Conservation (phyloP, 1,284 basidiomycete species). For the Ganoderma sinense region DNA sequence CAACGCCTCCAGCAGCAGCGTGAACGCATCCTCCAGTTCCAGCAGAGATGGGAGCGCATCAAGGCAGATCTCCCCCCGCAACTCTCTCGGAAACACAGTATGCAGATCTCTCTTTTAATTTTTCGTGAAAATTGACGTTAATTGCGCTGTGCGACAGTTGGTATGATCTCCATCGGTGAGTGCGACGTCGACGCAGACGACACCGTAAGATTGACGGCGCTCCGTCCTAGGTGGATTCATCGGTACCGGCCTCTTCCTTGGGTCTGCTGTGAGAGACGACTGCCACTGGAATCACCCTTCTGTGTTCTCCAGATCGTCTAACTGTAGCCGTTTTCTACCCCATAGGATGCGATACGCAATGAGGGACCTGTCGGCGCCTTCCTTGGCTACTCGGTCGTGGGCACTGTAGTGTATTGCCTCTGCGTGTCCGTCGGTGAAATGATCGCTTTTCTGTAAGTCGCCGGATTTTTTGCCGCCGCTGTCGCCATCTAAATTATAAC, state of each 20-base stretch:
- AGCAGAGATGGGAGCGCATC: conserved; percentile 37
- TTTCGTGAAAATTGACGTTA: not conserved
- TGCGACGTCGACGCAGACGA: not conserved
- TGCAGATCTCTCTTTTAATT: conserved; percentile 5
- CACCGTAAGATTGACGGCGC: not conserved
- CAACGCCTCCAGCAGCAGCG: conserved; percentile 26
- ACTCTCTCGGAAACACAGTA: conserved; percentile 39
- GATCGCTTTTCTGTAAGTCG: conserved; percentile 41
- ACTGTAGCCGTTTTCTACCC: conserved; percentile 35
- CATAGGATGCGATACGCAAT: conserved; percentile 60
- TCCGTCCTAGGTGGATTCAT: conserved; percentile 49
- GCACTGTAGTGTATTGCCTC: conserved; percentile 50
- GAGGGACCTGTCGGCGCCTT: conserved; percentile 71
- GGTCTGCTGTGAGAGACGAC: conserved; percentile 32
- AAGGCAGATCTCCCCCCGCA: conserved; percentile 41
- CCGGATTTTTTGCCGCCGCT: too few species aligned
- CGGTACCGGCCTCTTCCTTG: conserved; percentile 57
- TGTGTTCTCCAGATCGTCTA: not conserved
- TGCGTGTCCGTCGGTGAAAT: conserved; percentile 43
- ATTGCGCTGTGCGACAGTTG: conserved; percentile 29
- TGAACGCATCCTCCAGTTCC: conserved; percentile 34
- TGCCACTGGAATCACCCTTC: not conserved
- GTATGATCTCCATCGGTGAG: conserved; percentile 42
- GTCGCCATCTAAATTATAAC: conserved; percentile 6
- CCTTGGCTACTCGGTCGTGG: conserved; percentile 67